Evolutionary conservation across 2,329 filamentous ascomycete genomes (phyloP), one percentile per base, ranked within the genome.

Genomic region (Pyrenochaeta sp.): DNA sequence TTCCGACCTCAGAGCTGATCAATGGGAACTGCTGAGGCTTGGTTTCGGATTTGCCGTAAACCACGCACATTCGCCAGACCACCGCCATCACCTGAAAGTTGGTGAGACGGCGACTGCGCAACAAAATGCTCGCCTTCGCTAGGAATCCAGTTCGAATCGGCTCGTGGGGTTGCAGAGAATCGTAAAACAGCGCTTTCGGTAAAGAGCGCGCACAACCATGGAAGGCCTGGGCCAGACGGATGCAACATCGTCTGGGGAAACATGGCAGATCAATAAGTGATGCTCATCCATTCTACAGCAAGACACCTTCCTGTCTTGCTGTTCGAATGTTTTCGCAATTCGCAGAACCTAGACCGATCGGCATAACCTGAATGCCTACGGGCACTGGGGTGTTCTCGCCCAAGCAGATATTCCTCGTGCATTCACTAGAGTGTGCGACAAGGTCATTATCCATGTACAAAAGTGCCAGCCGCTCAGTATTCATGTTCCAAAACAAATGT

Each of bases 1-100:
- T n/a, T 44, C 56, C 48, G 44, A 43, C 40, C 46, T 33, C 31
- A 49, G 20, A 45, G 49, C 31, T 58, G 54, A 60, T 54, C 54
- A 56, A 45, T 49, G 45, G 54, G 31, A 37, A 43, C 6, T 14
- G 17, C 45, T 47, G 41, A 48, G 46, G 46, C 51, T 56, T 55
- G n/a, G 57, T 58, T 49, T 56, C 56, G 56, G 40, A 52, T 45
- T n/a, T 20, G 23, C 51, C 43, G 12, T 41, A 2, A 17, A 41
- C 37, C n/a, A n/a, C 32, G n/a, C 4, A 42, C 43, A 48, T 48
- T 52, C 23, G 36, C 21, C 52, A 46, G 17, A 51, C 45, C 12
- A 51, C 21, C 40, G 31, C n/a, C 41, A 49, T 20, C 41, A 51
- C 23, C 46, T 33, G 32, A 29, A 29, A 23, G 23, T 29, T 23